Evolutionary conservation across 2,329 filamentous ascomycete species (phyloP).

Genomic region (Arthrinium phaeospermum): DNA sequence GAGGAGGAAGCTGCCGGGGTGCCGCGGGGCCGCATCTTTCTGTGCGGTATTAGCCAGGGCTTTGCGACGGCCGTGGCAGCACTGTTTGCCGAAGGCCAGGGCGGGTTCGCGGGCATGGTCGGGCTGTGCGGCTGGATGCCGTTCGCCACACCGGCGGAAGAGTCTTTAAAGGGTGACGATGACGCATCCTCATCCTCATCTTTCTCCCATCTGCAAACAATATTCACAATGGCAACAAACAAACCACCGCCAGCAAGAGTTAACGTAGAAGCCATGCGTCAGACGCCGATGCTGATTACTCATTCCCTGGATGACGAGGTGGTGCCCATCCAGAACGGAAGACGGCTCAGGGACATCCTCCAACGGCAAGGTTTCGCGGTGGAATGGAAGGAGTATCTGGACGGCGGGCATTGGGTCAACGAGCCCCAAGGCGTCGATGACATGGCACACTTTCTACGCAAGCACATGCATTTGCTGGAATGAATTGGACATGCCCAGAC

Average conservation of each 20-base stretch:
- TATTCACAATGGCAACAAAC: neutral
- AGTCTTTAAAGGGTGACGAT: neutral
- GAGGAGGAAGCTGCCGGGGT: constrained; percentile 31
- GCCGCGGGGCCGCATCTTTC: constrained; percentile 33
- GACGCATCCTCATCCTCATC: too few species aligned
- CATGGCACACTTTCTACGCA: constrained; percentile 28
- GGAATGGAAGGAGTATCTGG: constrained; percentile 37
- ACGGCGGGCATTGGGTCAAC: constrained; percentile 35
- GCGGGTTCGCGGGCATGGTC: constrained; percentile 34
- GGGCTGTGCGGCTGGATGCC: constrained; percentile 40
- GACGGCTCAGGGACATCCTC: constrained; percentile 31
- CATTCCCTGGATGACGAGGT: constrained; percentile 38
- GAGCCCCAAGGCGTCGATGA: constrained; percentile 36
- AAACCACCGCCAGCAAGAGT: neutral
- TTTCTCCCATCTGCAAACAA: neutral
- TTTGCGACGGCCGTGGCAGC: constrained; percentile 34
- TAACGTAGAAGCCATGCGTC: neutral
- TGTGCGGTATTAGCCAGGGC: constrained; percentile 41
- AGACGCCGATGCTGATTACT: constrained; percentile 35
- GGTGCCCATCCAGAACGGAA: constrained; percentile 35
- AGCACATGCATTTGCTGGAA: neutral
- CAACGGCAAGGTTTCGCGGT: constrained; percentile 23
- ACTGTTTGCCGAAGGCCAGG: constrained; percentile 22
- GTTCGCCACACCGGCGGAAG: constrained; percentile 10
- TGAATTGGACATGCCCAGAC: neutral